A percentile compares a stretch with the other conserved stretches of the same genome.
Conservation (phyloP, 2,329 filamentous ascomycete genomes). For the Aspergillus fijiensis region DNA sequence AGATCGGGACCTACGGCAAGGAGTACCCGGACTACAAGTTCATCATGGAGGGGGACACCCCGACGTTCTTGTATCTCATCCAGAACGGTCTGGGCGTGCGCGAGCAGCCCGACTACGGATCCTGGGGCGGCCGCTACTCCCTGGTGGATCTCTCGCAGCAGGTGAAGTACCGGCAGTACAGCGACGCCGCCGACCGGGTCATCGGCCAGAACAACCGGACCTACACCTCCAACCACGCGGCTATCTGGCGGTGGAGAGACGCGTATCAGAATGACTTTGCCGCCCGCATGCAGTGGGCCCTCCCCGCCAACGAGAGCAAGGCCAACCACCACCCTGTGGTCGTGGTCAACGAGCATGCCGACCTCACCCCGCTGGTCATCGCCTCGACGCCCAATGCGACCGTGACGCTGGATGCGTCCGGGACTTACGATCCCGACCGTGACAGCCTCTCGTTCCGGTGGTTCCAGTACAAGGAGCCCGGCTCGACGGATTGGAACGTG, state of each 20-base stretch:
- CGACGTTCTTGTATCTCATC: constrained; percentile 42
- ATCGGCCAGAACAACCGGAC: constrained; percentile 33
- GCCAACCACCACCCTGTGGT: constrained; percentile 18
- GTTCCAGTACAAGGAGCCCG: constrained; percentile 26
- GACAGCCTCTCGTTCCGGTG: constrained; percentile 24
- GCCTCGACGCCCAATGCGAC: constrained; percentile 18
- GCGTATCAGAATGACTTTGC: constrained; percentile 54
- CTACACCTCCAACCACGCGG: constrained; percentile 45
- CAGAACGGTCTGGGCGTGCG: constrained; percentile 43
- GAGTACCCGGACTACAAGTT: constrained; percentile 50
- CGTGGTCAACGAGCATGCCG: constrained; percentile 8
- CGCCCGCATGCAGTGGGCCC: constrained; percentile 50
- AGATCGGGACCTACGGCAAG: constrained; percentile 50
- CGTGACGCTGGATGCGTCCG: constrained; percentile 24
- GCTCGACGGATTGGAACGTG: constrained; percentile 15
- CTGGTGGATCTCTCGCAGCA: constrained; percentile 10
- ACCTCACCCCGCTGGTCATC: constrained; percentile 15
- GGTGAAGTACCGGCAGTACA: constrained; percentile 25
- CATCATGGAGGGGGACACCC: constrained; percentile 53
- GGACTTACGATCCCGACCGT: constrained; percentile 22
- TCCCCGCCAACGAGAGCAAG: constrained; percentile 16
- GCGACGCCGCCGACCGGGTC: constrained; percentile 36
- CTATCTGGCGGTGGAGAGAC: constrained; percentile 54
- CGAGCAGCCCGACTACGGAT: constrained; percentile 43
- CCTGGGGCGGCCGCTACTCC: constrained; percentile 44